phyloP scores from a whole-genome alignment of 164 flowering plant genomes.

The Chloranthus sessilifolius region DNA sequence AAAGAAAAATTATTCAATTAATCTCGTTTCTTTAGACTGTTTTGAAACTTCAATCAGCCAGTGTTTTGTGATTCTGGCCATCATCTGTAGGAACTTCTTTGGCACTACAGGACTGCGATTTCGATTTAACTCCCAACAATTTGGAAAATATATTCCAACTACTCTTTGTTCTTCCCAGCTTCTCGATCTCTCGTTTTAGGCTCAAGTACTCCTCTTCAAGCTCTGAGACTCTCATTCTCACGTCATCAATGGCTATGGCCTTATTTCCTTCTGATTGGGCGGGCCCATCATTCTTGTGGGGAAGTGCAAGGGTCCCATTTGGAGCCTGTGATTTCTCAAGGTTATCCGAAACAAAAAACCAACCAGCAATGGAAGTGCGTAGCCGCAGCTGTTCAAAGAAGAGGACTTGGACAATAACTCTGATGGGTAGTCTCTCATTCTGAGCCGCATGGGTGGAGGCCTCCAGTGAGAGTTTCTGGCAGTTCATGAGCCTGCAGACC shows the following conservation, averaged over 20 bases:
- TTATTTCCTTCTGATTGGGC: slow-evolving; percentile 8
- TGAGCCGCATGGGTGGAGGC: slow-evolving; percentile 74
- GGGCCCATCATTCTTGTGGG: slow-evolving; percentile 8
- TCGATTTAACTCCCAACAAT: slow-evolving; percentile 22
- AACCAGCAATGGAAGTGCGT: slow-evolving; percentile 52
- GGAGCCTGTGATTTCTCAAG: slow-evolving; percentile 33
- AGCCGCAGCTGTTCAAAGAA: slow-evolving; percentile 68
- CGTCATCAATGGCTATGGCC: slow-evolving; percentile 21
- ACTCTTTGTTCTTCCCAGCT: slow-evolving; percentile 42
- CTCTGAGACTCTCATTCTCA: slow-evolving; percentile 44
- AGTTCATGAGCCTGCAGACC: slow-evolving; percentile 62
- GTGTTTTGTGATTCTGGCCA: slow-evolving; percentile 8
- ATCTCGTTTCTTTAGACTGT: no score
- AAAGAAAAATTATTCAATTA: no score
- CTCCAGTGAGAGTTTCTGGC: slow-evolving; percentile 67
- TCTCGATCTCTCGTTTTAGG: slow-evolving; percentile 50
- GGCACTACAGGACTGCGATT: slow-evolving; percentile 15
- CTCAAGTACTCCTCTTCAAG: slow-evolving; percentile 53
- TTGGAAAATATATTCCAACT: slow-evolving; percentile 45
- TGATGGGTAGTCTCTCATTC: slow-evolving; percentile 61
- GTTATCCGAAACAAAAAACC: slow-evolving; percentile 60
- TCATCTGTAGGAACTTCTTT: slow-evolving; percentile 6
- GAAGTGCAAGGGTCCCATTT: slow-evolving; percentile 25
- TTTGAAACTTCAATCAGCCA: slow-evolving; percentile 6
- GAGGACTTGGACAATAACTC: slow-evolving; percentile 61